Conservation (phyloP, 805 yeast species). For the Starmerella geochares region DNA sequence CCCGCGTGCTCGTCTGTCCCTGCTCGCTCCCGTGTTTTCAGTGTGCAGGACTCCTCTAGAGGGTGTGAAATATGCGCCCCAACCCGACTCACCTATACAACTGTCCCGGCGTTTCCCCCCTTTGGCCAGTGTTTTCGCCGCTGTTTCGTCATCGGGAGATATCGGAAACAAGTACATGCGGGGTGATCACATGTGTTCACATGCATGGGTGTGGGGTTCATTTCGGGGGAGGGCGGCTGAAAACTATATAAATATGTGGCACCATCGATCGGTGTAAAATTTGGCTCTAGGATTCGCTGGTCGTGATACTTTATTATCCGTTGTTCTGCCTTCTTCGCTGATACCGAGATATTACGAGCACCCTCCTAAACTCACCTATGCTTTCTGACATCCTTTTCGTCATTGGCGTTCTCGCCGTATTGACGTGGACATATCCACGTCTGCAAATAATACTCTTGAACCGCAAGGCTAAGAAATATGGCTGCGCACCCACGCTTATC, state of each 20-base stretch:
- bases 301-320: background rate
- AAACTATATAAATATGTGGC: background rate
- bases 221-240: background rate
- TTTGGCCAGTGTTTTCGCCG: slow-evolving; percentile 1
- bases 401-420: background rate
- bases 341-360: background rate
- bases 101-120: background rate
- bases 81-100: background rate
- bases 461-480: slow-evolving; percentile 13
- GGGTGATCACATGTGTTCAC: slow-evolving; percentile 7
- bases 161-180: slow-evolving; percentile 2
- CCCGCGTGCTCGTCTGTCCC: no score
- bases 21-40: no score
- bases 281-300: background rate
- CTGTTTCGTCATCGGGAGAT: slow-evolving; percentile 4
- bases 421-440: slow-evolving; percentile 7
- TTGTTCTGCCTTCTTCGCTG: background rate
- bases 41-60: no score
- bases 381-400: slow-evolving; percentile 8
- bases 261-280: background rate
- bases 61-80: no score
- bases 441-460: slow-evolving; percentile 7
- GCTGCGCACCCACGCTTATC: slow-evolving; percentile 12
- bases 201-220: slow-evolving; percentile 5
- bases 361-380: background rate